phyloP scores from a whole-genome alignment of 208 protist genomes.

The Strigomonas culicis region DNA sequence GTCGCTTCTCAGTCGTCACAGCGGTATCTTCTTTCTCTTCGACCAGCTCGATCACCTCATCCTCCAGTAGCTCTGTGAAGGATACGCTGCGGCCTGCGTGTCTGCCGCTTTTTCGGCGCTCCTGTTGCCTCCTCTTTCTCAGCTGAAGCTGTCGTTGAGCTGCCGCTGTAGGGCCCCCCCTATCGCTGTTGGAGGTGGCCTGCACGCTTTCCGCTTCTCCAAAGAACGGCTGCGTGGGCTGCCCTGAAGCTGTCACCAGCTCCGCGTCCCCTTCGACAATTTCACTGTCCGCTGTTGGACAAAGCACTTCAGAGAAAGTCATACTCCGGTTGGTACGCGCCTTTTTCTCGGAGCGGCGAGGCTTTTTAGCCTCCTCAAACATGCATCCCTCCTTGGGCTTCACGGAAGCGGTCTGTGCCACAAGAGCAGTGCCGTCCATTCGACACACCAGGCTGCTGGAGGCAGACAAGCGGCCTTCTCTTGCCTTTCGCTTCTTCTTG shows the following conservation, averaged over 20 bases:
- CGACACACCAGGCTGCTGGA: too few relatives aligned
- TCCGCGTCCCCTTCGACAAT: slow-evolving; percentile 5
- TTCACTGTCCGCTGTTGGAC: background rate
- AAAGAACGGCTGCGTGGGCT: background rate
- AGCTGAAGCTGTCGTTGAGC: background rate
- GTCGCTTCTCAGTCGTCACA: background rate
- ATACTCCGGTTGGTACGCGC: slow-evolving; percentile 1
- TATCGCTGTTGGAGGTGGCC: background rate
- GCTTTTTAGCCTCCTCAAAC: slow-evolving; percentile 12
- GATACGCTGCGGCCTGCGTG: slow-evolving; percentile 22
- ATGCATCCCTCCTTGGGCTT: slow-evolving; percentile 33
- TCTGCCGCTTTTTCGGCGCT: slow-evolving; percentile 12
- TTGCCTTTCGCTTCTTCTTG: slow-evolving; percentile 1
- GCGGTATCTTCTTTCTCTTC: slow-evolving; percentile 11
- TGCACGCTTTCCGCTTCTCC: background rate
- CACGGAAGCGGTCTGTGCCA: too few relatives aligned
- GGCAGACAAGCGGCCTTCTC: slow-evolving; percentile 19
- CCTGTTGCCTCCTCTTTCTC: slow-evolving; percentile 14
- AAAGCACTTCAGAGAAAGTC: slow-evolving; percentile 3
- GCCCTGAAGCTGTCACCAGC: background rate
- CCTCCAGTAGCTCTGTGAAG: slow-evolving; percentile 27
- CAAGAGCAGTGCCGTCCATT: too few relatives aligned
- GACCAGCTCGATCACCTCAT: slow-evolving; percentile 21
- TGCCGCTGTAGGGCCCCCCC: background rate
- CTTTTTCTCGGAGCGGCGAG: background rate